A percentile compares a stretch with the other conserved stretches of the same genome.
Conservation (phyloP, 2,329 filamentous ascomycete species). For the Fusarium mexicanum region DNA sequence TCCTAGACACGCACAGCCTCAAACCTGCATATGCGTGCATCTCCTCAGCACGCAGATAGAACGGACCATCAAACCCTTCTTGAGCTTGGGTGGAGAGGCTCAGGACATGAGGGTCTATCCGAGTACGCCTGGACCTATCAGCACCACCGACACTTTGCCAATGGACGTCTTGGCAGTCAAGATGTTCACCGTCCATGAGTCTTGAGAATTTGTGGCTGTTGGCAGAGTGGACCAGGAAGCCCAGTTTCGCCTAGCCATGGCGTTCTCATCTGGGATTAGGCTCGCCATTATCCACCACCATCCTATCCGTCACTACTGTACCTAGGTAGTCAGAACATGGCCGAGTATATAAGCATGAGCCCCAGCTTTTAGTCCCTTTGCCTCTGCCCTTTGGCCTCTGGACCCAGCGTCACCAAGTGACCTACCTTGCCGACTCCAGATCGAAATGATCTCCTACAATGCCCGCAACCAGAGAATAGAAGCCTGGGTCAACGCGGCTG, state of each 20-base stretch:
- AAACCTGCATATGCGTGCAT: slow-evolving; percentile 23
- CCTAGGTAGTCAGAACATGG: slow-evolving; percentile 18
- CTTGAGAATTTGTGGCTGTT: slow-evolving; percentile 37
- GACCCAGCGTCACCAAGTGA: slow-evolving; percentile 38
- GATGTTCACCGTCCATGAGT: slow-evolving; percentile 30
- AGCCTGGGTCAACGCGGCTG: slow-evolving; percentile 33
- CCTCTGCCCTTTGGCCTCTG: slow-evolving; percentile 11
- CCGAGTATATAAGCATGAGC: slow-evolving; percentile 39
- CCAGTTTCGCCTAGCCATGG: slow-evolving; percentile 34
- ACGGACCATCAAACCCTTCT: slow-evolving; percentile 23
- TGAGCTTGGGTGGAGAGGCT: slow-evolving; percentile 32
- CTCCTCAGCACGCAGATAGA: slow-evolving; percentile 6
- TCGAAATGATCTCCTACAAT: slow-evolving; percentile 42
- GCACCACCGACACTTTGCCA: slow-evolving; percentile 5
- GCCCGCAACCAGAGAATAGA: slow-evolving; percentile 42
- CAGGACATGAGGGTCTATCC: slow-evolving; percentile 16
- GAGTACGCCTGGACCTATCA: slow-evolving; percentile 38
- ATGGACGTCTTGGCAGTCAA: slow-evolving; percentile 34
- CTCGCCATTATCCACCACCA: slow-evolving; percentile 36
- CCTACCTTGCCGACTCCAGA: slow-evolving; percentile 28
- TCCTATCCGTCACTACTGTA: neutral
- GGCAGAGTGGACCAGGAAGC: slow-evolving; percentile 35
- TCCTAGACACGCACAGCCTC: slow-evolving; percentile 37
- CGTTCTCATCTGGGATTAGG: slow-evolving; percentile 28
- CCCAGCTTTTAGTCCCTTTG: slow-evolving; percentile 25